A percentile compares a stretch with the other conserved stretches of the same genome.
These are phyloP conservation scores for Mercurialis annua DNA, from an alignment of 345 rosid species.

Conservation along the genomic window DNA sequence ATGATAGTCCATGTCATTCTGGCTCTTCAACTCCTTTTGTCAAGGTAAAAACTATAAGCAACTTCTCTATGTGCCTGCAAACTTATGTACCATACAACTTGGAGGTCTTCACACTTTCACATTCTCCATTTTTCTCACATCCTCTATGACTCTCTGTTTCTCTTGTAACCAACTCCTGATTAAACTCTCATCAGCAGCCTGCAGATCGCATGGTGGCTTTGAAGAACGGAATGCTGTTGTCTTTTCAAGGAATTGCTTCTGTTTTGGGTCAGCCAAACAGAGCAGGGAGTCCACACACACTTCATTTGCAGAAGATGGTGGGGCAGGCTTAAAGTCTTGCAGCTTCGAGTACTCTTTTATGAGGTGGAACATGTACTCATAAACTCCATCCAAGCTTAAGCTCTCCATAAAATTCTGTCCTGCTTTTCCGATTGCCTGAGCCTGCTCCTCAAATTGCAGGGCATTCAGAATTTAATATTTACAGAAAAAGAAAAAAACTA, in stretches of 20 bases:
- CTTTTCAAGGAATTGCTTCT: constrained; percentile 48
- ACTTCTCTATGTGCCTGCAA: constrained; percentile 17
- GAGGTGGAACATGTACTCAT: constrained; percentile 88
- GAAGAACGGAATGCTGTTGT: constrained; percentile 37
- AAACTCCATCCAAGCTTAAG: constrained; percentile 60
- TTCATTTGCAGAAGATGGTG: constrained; percentile 62
- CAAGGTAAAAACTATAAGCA: too few species aligned
- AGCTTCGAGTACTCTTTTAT: constrained; percentile 72
- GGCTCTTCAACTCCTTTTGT: too few species aligned
- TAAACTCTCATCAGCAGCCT: constrained; percentile 25
- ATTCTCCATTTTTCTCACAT: constrained; percentile 42
- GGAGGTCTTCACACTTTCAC: background rate
- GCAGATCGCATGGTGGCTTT: constrained; percentile 52
- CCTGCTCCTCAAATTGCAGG: constrained; percentile 38
- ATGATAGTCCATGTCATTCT: too few species aligned
- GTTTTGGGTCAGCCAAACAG: constrained; percentile 68
- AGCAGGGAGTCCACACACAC: constrained; percentile 65
- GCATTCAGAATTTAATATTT: background rate
- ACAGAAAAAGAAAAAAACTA: background rate
- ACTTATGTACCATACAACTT: background rate
- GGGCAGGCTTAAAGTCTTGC: constrained; percentile 63
- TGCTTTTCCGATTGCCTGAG: constrained; percentile 62
- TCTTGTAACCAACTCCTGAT: constrained; percentile 36
- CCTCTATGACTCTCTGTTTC: constrained; percentile 44
- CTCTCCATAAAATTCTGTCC: constrained; percentile 77